A percentile compares a stretch with the other conserved stretches of the same genome.
phyloP scores from a whole-genome alignment of 2,329 filamentous ascomycete genomes.

The Sporothrix phasma region DNA sequence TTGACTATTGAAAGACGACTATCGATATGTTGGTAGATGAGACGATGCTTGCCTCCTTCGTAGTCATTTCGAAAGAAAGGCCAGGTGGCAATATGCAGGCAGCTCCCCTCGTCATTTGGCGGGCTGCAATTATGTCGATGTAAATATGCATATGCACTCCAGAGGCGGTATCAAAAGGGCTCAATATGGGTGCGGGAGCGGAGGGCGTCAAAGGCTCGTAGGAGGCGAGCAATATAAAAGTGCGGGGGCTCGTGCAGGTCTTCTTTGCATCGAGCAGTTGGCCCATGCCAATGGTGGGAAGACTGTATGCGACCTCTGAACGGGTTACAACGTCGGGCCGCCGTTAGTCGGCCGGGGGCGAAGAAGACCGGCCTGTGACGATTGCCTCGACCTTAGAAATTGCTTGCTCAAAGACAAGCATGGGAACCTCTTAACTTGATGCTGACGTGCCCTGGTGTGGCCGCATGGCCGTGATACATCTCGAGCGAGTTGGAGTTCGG shows the following conservation, averaged over 20 bases:
- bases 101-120: neutral
- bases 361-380: too few species aligned
- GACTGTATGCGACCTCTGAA: too few species aligned
- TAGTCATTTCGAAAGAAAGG: neutral
- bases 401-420: too few species aligned
- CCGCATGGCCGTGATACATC: neutral
- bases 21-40: too few species aligned
- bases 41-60: neutral
- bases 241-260: neutral
- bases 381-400: too few species aligned
- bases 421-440: too few species aligned
- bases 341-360: too few species aligned
- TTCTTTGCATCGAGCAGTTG: neutral
- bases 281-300: too few species aligned
- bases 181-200: neutral
- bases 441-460: neutral
- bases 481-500: neutral
- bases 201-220: neutral
- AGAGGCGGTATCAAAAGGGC: neutral
- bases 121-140: neutral
- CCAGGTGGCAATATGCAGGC: neutral
- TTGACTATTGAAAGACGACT: too few species aligned
- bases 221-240: neutral
- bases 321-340: too few species aligned
- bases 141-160: constrained; percentile 1